Percentiles rank a stretch among this genome's conserved stretches.
Conservation (phyloP, 2,329 filamentous ascomycete genomes). For the Emergomyces africanus region DNA sequence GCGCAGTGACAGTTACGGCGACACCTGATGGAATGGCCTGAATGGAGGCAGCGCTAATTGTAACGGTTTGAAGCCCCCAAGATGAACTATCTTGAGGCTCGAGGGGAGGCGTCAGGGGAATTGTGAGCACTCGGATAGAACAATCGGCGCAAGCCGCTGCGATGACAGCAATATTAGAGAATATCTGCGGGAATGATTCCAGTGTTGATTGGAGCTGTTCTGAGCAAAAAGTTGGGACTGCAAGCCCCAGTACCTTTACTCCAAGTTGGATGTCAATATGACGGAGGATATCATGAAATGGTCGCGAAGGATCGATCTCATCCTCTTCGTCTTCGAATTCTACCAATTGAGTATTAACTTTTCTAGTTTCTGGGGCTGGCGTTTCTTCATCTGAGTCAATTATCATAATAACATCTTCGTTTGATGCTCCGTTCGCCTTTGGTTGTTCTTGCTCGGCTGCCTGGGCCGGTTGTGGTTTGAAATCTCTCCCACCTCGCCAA, state of each 20-base stretch:
- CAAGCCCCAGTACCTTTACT: slow-evolving; percentile 40
- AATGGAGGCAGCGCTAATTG: slow-evolving; percentile 33
- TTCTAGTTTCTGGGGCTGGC: slow-evolving; percentile 25
- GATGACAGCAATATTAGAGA: slow-evolving; percentile 40
- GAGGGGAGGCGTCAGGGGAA: slow-evolving; percentile 42
- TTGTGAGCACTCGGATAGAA: slow-evolving; percentile 41
- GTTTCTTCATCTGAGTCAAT: slow-evolving; percentile 46
- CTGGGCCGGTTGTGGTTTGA: slow-evolving; percentile 24
- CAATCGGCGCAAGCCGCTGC: slow-evolving; percentile 44
- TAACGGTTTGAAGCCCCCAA: slow-evolving; percentile 36
- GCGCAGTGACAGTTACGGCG: slow-evolving; percentile 41
- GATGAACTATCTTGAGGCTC: slow-evolving; percentile 22
- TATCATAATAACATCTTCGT: slow-evolving; percentile 38
- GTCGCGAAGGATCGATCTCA: slow-evolving; percentile 44
- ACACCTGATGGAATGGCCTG: slow-evolving; percentile 40
- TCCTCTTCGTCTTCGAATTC: slow-evolving; percentile 44
- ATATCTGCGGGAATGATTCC: slow-evolving; percentile 34
- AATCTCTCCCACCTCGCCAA: slow-evolving; percentile 46
- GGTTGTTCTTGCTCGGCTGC: slow-evolving; percentile 14
- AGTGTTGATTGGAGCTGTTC: slow-evolving; percentile 25
- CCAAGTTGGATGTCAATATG: slow-evolving; percentile 43
- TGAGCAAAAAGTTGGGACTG: slow-evolving; percentile 35
- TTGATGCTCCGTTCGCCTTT: slow-evolving; percentile 29
- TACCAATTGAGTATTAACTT: slow-evolving; percentile 14
- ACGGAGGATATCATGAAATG: slow-evolving; percentile 42